Conservation (phyloP, 2,329 filamentous ascomycete genomes). For the Diaporthe longicolla region DNA sequence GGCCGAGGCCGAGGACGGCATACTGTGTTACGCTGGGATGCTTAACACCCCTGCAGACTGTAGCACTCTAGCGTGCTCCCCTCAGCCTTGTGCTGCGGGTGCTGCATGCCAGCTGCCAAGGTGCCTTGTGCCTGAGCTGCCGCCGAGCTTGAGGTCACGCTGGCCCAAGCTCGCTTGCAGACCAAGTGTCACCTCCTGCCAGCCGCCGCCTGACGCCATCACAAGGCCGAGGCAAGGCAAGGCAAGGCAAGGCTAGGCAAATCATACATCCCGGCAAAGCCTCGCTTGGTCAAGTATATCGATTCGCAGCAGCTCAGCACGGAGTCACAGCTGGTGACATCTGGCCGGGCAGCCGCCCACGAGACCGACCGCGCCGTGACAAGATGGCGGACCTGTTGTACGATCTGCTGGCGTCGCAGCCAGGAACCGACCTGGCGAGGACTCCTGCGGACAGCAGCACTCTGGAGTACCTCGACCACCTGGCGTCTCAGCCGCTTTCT, state of each 20-base stretch:
- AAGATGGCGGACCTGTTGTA: constrained; percentile 80
- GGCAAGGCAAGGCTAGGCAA: constrained; percentile 13
- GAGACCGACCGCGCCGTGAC: not conserved
- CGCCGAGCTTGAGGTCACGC: constrained; percentile 22
- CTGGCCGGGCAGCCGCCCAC: too few relatives aligned
- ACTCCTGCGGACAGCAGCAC: constrained; percentile 65
- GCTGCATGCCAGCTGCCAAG: constrained; percentile 11
- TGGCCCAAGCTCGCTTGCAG: constrained; percentile 30
- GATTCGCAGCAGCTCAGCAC: not conserved
- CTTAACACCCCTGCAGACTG: constrained; percentile 17
- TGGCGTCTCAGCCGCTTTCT: constrained; percentile 82
- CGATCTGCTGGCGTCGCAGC: constrained; percentile 71
- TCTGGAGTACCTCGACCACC: constrained; percentile 80
- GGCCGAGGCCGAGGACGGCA: not conserved
- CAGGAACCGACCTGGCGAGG: constrained; percentile 49
- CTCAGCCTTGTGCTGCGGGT: constrained; percentile 27
- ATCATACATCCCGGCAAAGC: not conserved
- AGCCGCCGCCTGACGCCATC: constrained; percentile 33
- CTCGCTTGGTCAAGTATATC: not conserved
- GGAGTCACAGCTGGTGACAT: not conserved
- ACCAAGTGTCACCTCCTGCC: constrained; percentile 27
- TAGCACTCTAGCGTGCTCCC: not conserved
- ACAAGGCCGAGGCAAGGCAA: constrained; percentile 29
- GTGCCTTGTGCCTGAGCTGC: constrained; percentile 24
- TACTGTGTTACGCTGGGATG: not conserved